Base-by-base conservation (phyloP, 345 rosid species). In the Hibiscus tridactylites region DNA sequence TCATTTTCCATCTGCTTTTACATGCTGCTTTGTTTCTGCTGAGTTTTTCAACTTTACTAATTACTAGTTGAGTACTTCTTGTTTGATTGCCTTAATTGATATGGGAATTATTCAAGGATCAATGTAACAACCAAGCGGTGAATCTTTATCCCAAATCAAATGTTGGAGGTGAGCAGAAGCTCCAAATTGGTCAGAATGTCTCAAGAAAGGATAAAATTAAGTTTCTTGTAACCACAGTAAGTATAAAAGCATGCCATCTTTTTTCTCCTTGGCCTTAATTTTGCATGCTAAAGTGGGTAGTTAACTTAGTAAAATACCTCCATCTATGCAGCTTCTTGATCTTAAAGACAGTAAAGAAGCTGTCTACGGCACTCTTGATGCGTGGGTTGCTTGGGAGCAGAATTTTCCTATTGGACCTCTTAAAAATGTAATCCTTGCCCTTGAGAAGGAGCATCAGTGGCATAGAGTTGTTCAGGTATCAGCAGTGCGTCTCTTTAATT, bases 331-430 rank as follows among this genome's bases (percentile, higher is more conserved):
- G 98, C 93, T 94, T 77, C 75, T 81, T 68, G 91, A 90, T 74
- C 81, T 91, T 13, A 85, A 83, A 75, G 93, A 94, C 80, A 78
- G 82, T 76, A 91, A 90, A 83, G 97, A 91, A 78, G 88, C 87
- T 47, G 84, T 94, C 42, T 94, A 94, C 77, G 90, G 97, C 79
- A 84, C 93, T 81, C 90, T 94, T 35, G 96, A 94, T 82, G 95
- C 96, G 52, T 94, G 97, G 96, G 91, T 93, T 78, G 97, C 98
- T 61, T 91, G 97, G 96, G 97, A 94, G 83, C 87, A 80, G 26
- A 85, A 77, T 15, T 94, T 94, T 80, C 98, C 98, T 26, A 80
- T 90, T 78, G 96, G 81, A 16, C 79, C 91, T 31, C 86, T 94
- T 31, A 91, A 86, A 82, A 82, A 76, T 73, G 97, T 81, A 52